phyloP scores from a whole-genome alignment of 257 asterid genomes.

The Capsicum pubescens region DNA sequence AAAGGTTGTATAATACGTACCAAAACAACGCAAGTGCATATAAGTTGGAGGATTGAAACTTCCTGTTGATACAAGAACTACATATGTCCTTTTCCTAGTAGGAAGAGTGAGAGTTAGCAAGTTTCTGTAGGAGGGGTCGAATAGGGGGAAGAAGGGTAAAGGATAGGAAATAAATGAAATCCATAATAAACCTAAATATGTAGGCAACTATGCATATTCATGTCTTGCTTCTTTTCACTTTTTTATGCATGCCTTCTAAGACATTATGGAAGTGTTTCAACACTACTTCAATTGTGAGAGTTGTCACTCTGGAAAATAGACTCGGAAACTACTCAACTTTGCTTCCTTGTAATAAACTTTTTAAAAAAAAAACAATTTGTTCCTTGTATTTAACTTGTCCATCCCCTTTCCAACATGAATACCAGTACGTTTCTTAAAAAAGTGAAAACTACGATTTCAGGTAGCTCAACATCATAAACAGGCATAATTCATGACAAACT shows the following conservation, averaged over 20 bases:
- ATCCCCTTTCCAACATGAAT: neutral
- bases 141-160: conserved; percentile 4
- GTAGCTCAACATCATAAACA: neutral
- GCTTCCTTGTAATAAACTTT: neutral
- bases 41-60: conserved; percentile 92
- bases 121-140: neutral
- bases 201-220: neutral
- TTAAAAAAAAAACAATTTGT: no score
- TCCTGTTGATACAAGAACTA: conserved; percentile 81
- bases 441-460: conserved; percentile 11
- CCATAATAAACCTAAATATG: neutral
- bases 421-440: neutral
- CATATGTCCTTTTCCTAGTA: conserved; percentile 53
- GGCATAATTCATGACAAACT: conserved; percentile 4
- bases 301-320: neutral
- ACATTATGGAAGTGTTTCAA: neutral
- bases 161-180: neutral
- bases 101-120: neutral
- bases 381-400: neutral
- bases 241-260: no score
- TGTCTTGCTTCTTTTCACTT: neutral
- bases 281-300: neutral
- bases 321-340: neutral
- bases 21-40: conserved; percentile 93
- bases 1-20: conserved; percentile 40